Evolutionary conservation across 2,329 filamentous ascomycete genomes (phyloP).

Genomic region (Colletotrichum tropicale): DNA sequence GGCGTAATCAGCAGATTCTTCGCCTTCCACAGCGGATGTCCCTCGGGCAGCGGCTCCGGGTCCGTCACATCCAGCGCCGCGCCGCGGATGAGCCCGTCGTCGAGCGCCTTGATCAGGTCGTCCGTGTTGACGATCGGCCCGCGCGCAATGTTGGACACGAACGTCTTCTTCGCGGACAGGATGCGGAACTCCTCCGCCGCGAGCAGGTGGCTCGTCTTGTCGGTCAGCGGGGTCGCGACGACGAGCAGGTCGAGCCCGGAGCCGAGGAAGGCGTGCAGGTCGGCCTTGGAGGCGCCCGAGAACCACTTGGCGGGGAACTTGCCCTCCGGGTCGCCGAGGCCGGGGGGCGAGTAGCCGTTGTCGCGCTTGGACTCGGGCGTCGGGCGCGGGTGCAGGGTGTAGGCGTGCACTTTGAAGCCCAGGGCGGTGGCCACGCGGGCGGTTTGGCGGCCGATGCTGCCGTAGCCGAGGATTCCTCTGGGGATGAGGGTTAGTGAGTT

Average conservation of each 20-base stretch:
- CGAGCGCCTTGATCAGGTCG: constrained; percentile 67
- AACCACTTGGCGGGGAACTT: constrained; percentile 56
- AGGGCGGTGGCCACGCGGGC: constrained; percentile 65
- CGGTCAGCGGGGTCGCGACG: constrained; percentile 55
- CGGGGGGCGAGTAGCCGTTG: constrained; percentile 68
- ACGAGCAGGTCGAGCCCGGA: constrained; percentile 58
- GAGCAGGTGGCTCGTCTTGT: constrained; percentile 54
- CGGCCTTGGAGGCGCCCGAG: constrained; percentile 44
- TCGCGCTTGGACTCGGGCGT: constrained; percentile 71
- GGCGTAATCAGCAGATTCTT: constrained; percentile 70
- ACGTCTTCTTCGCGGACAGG: constrained; percentile 53
- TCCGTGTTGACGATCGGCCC: constrained; percentile 55
- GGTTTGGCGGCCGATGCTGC: constrained; percentile 57
- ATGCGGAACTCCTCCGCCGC: constrained; percentile 52
- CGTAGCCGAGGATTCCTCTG: constrained; percentile 60
- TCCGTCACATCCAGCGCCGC: constrained; percentile 82
- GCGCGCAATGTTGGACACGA: constrained; percentile 74
- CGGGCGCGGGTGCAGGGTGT: constrained; percentile 71
- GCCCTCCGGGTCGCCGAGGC: constrained; percentile 62
- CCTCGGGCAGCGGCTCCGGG: constrained; percentile 74
- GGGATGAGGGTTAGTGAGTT: neutral
- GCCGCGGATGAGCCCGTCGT: constrained; percentile 64
- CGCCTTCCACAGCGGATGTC: constrained; percentile 72
- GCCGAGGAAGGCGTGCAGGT: constrained; percentile 54
- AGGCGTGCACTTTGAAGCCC: constrained; percentile 76